Base-by-base conservation (phyloP, 768 basidiomycete genomes). In the Jaapia argillacea region DNA sequence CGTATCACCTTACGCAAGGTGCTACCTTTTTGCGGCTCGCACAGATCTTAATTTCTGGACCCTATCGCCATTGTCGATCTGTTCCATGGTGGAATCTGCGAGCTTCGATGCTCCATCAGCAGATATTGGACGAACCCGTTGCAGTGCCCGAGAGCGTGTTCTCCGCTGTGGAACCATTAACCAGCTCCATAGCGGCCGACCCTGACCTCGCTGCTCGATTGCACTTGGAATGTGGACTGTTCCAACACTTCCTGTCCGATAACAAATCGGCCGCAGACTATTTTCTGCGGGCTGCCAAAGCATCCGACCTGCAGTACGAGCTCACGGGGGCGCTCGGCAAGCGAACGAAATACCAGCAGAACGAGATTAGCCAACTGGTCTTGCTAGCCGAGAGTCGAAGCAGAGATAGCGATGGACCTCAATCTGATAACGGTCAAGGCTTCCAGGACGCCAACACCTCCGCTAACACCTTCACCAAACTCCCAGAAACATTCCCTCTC, bases 241-340 rank as follows among this genome's bases (percentile, higher is more conserved):
- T 87, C n/a, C 70, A 89, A 43, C 88, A 96, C 59, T 56, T 71
- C n/a, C 65, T 87, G 39, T 63, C 69, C 12, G 78, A 84, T 54
- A 89, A 96, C 60, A 85, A 79, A 58, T 56, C 66, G 1, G 91
- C 96, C 4, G 78, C 81, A 7, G 80, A 82, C 36, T 67, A 68
- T 43, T 97, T 97, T 53, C 69, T 90, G 27, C 68, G 69, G 13
- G 90, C 93, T 0, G 85, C 89, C 0, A 71, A 72, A 40, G 74
- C 79, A 25, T 85, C 82, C 13, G 83, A 81, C 3, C 60, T 99
- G 50, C 75, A 85, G 60, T 98, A 89, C 58, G 87, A 91, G 61
- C 69, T 98, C 42, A 93, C 89, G 0, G 96, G 96, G 5, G 88
- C 91, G 6, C 69, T 93, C 42, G 96, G 96, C 31, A 90, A 84